Percentiles rank a stretch among this genome's conserved stretches.
These are phyloP conservation scores for Cryptosporidium ryanae DNA, from an alignment of 169 alveolate genomes.

Conservation along the genomic window DNA sequence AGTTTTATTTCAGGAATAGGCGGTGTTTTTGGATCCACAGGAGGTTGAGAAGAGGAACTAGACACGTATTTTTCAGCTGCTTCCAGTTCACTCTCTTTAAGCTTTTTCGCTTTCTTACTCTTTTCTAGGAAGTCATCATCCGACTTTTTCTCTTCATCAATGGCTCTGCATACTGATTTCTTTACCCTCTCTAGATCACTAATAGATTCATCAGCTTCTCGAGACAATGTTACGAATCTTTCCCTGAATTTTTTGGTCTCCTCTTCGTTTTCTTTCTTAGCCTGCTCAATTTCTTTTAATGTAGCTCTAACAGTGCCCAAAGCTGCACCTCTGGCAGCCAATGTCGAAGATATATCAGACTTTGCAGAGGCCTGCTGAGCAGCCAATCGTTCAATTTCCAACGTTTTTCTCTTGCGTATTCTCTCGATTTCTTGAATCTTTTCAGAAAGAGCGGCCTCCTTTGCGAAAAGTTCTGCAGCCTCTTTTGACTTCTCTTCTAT, in stretches of 20 bases:
- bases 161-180: conserved; percentile 34
- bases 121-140: conserved; percentile 11
- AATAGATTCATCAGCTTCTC: conserved; percentile 32
- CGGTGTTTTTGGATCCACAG: conserved; percentile 40
- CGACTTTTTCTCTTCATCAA: conserved; percentile 28
- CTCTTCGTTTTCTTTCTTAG: conserved; percentile 18
- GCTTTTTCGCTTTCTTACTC: conserved; percentile 15
- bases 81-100: conserved; percentile 9
- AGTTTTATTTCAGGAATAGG: neutral
- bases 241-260: conserved; percentile 19
- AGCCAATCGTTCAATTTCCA: conserved; percentile 5
- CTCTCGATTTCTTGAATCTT: conserved; percentile 40
- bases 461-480: conserved; percentile 33
- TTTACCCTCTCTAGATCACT: conserved; percentile 10
- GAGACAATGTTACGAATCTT: neutral
- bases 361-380: conserved; percentile 17
- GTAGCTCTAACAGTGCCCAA: conserved; percentile 21
- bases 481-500: conserved; percentile 60
- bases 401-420: neutral
- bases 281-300: conserved; percentile 36
- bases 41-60: conserved; percentile 1
- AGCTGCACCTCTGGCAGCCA: conserved; percentile 70
- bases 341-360: conserved; percentile 40
- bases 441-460: neutral
- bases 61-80: too few species aligned